Base-by-base conservation (phyloP, 345 rosid species). In the Psidium friedrichsthalianum region DNA sequence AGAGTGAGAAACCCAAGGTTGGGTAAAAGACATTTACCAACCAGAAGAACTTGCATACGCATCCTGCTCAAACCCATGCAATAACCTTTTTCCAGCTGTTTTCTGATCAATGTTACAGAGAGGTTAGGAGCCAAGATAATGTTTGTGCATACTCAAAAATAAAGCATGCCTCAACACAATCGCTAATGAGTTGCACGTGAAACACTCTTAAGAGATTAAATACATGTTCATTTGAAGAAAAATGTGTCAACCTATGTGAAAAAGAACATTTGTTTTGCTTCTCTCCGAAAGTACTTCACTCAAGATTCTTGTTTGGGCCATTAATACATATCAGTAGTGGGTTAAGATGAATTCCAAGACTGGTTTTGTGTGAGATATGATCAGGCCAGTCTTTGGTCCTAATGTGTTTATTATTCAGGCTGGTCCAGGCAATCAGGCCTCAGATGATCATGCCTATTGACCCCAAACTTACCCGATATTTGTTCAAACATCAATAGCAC, bases 41-140 rank as follows among this genome's bases (percentile, higher is more conserved):
- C 99, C 93, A 86, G 90, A 76, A 90, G 86, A 88, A 85, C 89
- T 91, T 57, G 92, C 87, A 82, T 92, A 86, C 14, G 56, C 85
- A 86, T 95, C 93, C 59, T 88, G 85, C 92, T 93, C 96, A 88
- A 87, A 94, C 56, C 93, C 93, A 83, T 92, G 94, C 82, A 95
- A 88, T 25, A 90, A 83, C 88, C 86, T 88, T 86, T 83, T 90
- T 83, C 56, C 89, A 74, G 78, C 80, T 81, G 53, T 51, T 61
- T 84, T 86, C 98, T 94, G 87, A 76, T 84, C 84, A 86, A 90
- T 86, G 53, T 44, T 87, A 54, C 44, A 82, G 6, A 69, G 24
- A 82, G 16, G 29, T 82, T 21, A 14, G 84, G 49, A 61, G 47
- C 40, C 86, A 78, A 87, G 86, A 58, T 52, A 88, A 25, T 20